Evolutionary conservation across 169 alveolate genomes (phyloP).

Genomic region (Plasmodium chabaudi): DNA sequence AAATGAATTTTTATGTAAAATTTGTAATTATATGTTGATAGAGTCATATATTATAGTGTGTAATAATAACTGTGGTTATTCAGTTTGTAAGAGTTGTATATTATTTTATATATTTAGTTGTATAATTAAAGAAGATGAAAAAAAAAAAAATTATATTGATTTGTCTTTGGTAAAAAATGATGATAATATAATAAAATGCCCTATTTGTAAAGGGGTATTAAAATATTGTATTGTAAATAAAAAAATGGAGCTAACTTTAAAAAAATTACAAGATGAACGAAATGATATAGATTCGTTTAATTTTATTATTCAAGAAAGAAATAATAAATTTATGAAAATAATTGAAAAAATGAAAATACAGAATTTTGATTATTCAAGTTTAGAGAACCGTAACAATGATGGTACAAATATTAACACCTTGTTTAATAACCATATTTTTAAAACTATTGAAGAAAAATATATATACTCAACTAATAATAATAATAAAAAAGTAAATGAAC

Average conservation of each 20-base stretch:
- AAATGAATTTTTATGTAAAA: constrained; percentile 60
- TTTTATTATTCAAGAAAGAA: constrained; percentile 39
- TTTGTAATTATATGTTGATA: constrained; percentile 35
- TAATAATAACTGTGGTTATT: constrained; percentile 75
- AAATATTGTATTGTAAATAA: constrained; percentile 64
- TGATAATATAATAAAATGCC: constrained; percentile 32
- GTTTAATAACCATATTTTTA: constrained; percentile 18
- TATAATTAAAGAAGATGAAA: constrained; percentile 26
- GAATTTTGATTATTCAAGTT: constrained; percentile 28
- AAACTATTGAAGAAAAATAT: constrained; percentile 17
- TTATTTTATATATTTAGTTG: constrained; percentile 44
- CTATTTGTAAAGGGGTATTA: constrained; percentile 44
- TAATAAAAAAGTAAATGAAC: background rate
- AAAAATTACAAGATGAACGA: constrained; percentile 38
- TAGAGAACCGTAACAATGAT: background rate
- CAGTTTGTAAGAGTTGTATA: constrained; percentile 70
- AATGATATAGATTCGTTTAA: constrained; percentile 39
- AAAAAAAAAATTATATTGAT: constrained; percentile 23
- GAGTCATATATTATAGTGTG: constrained; percentile 70
- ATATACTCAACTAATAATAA: background rate
- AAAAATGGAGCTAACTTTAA: constrained; percentile 52
- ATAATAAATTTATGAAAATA: constrained; percentile 12
- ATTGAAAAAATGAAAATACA: constrained; percentile 47
- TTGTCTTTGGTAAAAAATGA: background rate
- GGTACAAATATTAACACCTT: background rate